phyloP scores from a whole-genome alignment of 352 stramenopile species.

The Phytophthora tubulina region DNA sequence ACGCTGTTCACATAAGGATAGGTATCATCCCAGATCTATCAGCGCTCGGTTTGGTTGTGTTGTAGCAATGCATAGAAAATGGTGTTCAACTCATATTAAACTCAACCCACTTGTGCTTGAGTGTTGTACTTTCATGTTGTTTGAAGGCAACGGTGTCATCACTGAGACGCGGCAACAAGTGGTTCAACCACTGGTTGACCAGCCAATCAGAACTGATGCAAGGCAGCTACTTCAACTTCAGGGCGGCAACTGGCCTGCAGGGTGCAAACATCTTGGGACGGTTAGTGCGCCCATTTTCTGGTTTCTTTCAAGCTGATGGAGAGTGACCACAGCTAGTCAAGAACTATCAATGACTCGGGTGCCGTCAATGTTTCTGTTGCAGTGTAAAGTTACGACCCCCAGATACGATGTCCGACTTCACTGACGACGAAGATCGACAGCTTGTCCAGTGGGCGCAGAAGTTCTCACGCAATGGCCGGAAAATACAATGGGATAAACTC shows the following conservation, averaged over 20 bases:
- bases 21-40: constrained; percentile 9
- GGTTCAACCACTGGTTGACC: neutral
- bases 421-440: constrained; percentile 63
- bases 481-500: constrained; percentile 49
- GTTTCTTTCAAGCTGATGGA: constrained; percentile 33
- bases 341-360: constrained; percentile 13
- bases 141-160: neutral
- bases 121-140: constrained; percentile 2
- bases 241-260: neutral
- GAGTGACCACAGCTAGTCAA: constrained; percentile 33
- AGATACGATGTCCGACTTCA: constrained; percentile 61
- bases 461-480: constrained; percentile 18
- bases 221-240: constrained; percentile 11
- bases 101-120: constrained; percentile 4
- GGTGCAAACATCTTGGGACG: constrained; percentile 10
- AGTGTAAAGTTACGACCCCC: constrained; percentile 2
- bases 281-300: constrained; percentile 20
- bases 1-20: constrained; percentile 77
- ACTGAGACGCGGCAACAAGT: neutral
- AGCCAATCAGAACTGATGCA: constrained; percentile 4
- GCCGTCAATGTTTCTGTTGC: neutral
- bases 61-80: constrained; percentile 39
- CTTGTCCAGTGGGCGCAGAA: constrained; percentile 53
- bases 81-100: constrained; percentile 28
- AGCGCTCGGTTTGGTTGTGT: constrained; percentile 10